phyloP scores from a whole-genome alignment of 805 yeast species.

The Clavispora carvajalis region DNA sequence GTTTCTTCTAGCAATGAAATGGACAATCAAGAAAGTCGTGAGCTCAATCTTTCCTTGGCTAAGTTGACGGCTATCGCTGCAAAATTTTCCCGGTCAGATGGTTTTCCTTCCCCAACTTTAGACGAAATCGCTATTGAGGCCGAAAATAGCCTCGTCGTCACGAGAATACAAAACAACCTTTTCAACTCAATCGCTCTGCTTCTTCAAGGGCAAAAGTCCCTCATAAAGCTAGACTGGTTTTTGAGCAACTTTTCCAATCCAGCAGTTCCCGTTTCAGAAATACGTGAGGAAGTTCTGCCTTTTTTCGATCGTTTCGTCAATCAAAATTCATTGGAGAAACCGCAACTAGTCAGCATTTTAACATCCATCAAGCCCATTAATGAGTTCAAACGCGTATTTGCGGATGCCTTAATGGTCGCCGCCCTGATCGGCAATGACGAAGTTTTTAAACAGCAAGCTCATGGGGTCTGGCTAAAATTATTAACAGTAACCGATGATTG shows the following conservation, averaged over 20 bases:
- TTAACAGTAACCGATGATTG: constrained; percentile 48
- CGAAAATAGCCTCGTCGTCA: constrained; percentile 44
- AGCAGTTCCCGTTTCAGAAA: constrained; percentile 1
- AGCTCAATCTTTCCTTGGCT: constrained; percentile 62
- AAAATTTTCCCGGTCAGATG: constrained; percentile 3
- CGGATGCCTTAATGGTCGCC: constrained; percentile 48
- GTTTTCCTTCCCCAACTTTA: constrained; percentile 1
- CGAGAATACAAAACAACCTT: constrained; percentile 45
- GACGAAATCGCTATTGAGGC: constrained; percentile 26
- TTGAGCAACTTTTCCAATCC: constrained; percentile 14
- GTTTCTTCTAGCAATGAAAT: constrained; percentile 33
- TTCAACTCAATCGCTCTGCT: constrained; percentile 16
- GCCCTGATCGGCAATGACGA: constrained; percentile 31
- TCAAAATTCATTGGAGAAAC: constrained; percentile 34
- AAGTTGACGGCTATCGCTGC: constrained; percentile 58
- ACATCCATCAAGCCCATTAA: constrained; percentile 38
- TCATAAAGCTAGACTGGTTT: constrained; percentile 24
- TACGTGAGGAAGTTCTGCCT: constrained; percentile 16
- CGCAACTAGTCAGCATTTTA: constrained; percentile 48
- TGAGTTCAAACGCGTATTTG: constrained; percentile 17
- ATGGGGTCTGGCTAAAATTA: constrained; percentile 54
- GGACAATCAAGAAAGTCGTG: constrained; percentile 42
- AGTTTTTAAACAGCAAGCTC: constrained; percentile 17
- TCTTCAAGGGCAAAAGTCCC: constrained; percentile 22
- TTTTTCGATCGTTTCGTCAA: constrained; percentile 27